phyloP scores from a whole-genome alignment of 305 asterid genomes.

The Fraxinus angustifolia region DNA sequence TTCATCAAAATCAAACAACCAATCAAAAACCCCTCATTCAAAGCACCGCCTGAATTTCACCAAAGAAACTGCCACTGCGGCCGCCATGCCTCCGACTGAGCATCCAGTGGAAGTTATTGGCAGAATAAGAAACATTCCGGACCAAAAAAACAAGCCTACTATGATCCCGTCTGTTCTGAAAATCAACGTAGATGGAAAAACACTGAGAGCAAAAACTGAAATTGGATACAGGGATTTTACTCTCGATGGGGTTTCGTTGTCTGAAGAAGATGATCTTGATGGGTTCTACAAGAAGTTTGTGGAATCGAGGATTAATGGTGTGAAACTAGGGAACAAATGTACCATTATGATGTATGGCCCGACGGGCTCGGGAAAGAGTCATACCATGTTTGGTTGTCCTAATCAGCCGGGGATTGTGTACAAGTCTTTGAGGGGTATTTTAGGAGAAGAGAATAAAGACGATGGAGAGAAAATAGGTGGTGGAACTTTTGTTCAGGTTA shows the following conservation, averaged over 20 bases:
- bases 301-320: conserved; percentile 68
- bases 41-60: conserved; percentile 60
- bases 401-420: conserved; percentile 83
- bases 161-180: conserved; percentile 47
- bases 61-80: conserved; percentile 29
- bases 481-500: conserved; percentile 79
- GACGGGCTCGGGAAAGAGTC: conserved; percentile 92
- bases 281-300: conserved; percentile 69
- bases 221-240: conserved; percentile 80
- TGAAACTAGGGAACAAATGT: conserved; percentile 74
- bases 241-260: conserved; percentile 80
- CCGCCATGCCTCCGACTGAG: conserved; percentile 40
- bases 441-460: conserved; percentile 54
- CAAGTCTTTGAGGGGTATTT: conserved; percentile 63
- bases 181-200: conserved; percentile 43
- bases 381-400: conserved; percentile 82
- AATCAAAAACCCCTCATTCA: conserved; percentile 62
- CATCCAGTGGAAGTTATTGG: conserved; percentile 95
- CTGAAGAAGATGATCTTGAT: conserved; percentile 76
- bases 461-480: conserved; percentile 44
- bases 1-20: conserved; percentile 44
- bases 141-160: conserved; percentile 40
- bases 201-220: conserved; percentile 68
- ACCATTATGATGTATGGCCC: conserved; percentile 98
- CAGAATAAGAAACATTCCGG: conserved; percentile 69